Evolutionary conservation across 164 flowering plant genomes (phyloP).

Genomic region (Protea cynaroides): DNA sequence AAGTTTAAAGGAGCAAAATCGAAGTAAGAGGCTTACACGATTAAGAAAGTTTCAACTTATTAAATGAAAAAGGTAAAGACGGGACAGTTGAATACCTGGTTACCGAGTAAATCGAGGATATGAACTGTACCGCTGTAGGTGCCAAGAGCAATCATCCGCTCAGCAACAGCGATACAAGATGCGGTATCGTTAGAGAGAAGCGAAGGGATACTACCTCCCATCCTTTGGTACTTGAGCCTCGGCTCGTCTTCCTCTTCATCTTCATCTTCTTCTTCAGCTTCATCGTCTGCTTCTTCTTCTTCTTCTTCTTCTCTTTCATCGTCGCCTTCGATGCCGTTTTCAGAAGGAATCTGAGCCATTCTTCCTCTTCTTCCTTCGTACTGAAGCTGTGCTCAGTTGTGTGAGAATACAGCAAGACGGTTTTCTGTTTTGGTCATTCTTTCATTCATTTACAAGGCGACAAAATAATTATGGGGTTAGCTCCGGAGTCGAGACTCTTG

Average conservation of each 20-base stretch:
- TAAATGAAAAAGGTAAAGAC: background rate
- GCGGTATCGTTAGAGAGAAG: slow-evolving; percentile 73
- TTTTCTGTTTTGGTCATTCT: no score
- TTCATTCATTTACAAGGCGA: no score
- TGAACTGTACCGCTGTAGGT: slow-evolving; percentile 85
- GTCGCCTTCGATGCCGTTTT: slow-evolving; percentile 84
- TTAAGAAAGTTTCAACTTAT: background rate
- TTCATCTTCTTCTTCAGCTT: slow-evolving; percentile 58
- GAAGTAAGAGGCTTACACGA: no score
- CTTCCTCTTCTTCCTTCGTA: background rate
- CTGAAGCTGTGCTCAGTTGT: no score
- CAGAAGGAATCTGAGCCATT: slow-evolving; percentile 42
- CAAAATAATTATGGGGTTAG: no score
- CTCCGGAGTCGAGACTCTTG: no score
- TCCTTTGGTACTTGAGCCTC: slow-evolving; percentile 91
- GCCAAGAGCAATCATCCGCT: slow-evolving; percentile 98
- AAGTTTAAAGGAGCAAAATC: no score
- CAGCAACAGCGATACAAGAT: slow-evolving; percentile 83
- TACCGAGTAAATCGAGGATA: slow-evolving; percentile 93
- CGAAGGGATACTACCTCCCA: slow-evolving; percentile 89
- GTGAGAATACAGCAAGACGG: no score
- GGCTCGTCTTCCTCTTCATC: slow-evolving; percentile 98
- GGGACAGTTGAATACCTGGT: slow-evolving; percentile 44
- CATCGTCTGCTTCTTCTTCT: slow-evolving; percentile 48
- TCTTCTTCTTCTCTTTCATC: slow-evolving; percentile 62